Evolutionary conservation across 768 basidiomycete genomes (phyloP).

Genomic region (Termitomyces titanicus): DNA sequence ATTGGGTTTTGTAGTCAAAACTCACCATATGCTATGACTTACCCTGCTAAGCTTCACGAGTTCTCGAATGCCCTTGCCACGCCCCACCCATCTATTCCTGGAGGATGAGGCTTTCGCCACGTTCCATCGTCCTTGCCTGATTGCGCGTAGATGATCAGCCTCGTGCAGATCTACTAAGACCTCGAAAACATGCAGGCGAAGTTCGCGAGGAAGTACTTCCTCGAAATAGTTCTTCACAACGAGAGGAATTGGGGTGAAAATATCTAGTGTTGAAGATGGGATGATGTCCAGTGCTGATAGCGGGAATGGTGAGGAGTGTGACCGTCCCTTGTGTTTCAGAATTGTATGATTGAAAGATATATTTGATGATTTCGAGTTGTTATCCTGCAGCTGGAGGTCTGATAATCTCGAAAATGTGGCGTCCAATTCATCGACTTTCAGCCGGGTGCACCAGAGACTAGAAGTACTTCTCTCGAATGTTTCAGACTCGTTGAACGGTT

Average conservation of each 20-base stretch:
- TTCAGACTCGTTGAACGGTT: conserved; percentile 7
- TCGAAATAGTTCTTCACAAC: conserved; percentile 62
- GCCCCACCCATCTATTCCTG: conserved; percentile 71
- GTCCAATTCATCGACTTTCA: conserved; percentile 21
- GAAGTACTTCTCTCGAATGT: conserved; percentile 27
- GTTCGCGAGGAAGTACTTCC: conserved; percentile 65
- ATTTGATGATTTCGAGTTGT: background rate
- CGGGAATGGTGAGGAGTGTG: conserved; percentile 64
- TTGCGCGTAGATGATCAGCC: conserved; percentile 45
- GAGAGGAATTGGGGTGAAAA: conserved; percentile 48
- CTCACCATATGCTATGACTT: conserved; percentile 21
- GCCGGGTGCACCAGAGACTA: conserved; percentile 41
- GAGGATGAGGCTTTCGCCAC: conserved; percentile 56
- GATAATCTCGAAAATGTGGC: conserved; percentile 11
- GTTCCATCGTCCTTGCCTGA: conserved; percentile 54
- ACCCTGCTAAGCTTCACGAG: conserved; percentile 79
- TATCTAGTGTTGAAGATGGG: conserved; percentile 43
- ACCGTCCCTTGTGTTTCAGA: conserved; percentile 51
- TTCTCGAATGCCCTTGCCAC: conserved; percentile 70
- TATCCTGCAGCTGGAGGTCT: conserved; percentile 7
- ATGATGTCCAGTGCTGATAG: conserved; percentile 59
- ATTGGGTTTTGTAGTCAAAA: background rate
- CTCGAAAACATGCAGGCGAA: conserved; percentile 57
- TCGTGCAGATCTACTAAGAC: conserved; percentile 56
- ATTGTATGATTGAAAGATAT: conserved; percentile 3